A percentile compares a stretch with the other conserved stretches of the same genome.
These are phyloP conservation scores for Cnidoscolus chayamansa DNA, from an alignment of 441 rosid genomes.

Conservation along the genomic window DNA sequence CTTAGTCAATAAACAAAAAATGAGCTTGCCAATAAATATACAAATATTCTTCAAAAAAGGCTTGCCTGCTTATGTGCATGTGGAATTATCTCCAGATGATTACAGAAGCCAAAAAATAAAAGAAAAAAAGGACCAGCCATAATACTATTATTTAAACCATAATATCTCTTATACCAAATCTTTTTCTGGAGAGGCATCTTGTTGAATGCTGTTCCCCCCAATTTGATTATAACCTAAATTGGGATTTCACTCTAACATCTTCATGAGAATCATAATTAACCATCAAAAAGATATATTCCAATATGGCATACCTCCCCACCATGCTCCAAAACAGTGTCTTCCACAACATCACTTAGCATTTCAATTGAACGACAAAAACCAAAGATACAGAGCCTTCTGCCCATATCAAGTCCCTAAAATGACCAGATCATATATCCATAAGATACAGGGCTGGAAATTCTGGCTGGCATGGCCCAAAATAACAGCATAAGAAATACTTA, in stretches of 20 bases:
- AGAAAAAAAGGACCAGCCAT: not conserved
- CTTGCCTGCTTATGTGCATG: not conserved
- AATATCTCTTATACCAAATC: not conserved
- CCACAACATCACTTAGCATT: conserved; percentile 91
- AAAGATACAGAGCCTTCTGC: conserved; percentile 82
- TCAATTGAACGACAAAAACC: conserved; percentile 95
- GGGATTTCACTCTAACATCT: not conserved
- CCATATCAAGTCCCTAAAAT: conserved; percentile 77
- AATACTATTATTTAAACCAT: not conserved
- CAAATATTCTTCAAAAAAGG: not conserved
- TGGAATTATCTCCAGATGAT: not conserved
- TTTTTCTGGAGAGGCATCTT: too few species aligned
- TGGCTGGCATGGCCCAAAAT: not conserved
- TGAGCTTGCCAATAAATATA: not conserved
- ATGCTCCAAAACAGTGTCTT: conserved; percentile 79
- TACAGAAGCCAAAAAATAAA: too few species aligned
- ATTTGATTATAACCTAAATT: conserved; percentile 1
- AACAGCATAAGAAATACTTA: conserved; percentile 25
- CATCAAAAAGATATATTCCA: not conserved
- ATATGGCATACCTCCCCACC: conserved; percentile 73
- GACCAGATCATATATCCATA: conserved; percentile 16
- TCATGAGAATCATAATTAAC: not conserved
- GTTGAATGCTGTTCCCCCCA: not conserved
- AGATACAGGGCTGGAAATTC: not conserved
- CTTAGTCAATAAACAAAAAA: not conserved